Percentiles rank a stretch among this genome's conserved stretches.
These are phyloP conservation scores for Globisporangium barbulae DNA, from an alignment of 352 stramenopile genomes.

Conservation along the genomic window DNA sequence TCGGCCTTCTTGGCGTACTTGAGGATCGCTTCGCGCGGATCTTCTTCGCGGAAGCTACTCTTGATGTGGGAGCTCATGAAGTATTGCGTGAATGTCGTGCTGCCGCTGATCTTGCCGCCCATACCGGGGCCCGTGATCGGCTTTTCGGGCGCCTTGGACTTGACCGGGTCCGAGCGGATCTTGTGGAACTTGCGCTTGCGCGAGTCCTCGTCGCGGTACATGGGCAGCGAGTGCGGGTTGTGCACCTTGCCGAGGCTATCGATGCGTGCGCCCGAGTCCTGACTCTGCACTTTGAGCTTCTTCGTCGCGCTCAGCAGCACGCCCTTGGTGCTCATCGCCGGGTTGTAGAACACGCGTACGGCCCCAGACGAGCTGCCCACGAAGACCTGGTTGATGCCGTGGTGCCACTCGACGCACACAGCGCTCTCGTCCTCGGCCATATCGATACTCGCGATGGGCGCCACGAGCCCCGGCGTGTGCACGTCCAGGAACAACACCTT, in stretches of 20 bases:
- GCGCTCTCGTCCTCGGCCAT: conserved; percentile 83
- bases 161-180: conserved; percentile 60
- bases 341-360: conserved; percentile 74
- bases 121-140: conserved; percentile 73
- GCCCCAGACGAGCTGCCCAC: conserved; percentile 61
- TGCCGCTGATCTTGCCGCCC: conserved; percentile 75
- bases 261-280: conserved; percentile 64
- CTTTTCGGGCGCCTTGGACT: conserved; percentile 71
- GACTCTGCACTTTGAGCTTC: conserved; percentile 55
- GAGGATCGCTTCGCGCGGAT: conserved; percentile 81
- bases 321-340: conserved; percentile 65
- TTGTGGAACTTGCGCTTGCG: conserved; percentile 78
- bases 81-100: conserved; percentile 84
- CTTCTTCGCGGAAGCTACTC: conserved; percentile 80
- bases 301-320: conserved; percentile 81
- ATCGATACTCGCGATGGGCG: conserved; percentile 54
- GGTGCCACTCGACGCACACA: conserved; percentile 82
- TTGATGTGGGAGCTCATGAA: conserved; percentile 89
- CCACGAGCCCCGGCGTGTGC: conserved; percentile 43
- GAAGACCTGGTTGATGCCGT: conserved; percentile 81
- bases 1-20: conserved; percentile 81
- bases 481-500: conserved; percentile 79
- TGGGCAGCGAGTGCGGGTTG: conserved; percentile 75
- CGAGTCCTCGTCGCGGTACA: conserved; percentile 70
- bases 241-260: conserved; percentile 68